Conservation (phyloP, 495 filamentous ascomycete species). For the Physcia stellaris region DNA sequence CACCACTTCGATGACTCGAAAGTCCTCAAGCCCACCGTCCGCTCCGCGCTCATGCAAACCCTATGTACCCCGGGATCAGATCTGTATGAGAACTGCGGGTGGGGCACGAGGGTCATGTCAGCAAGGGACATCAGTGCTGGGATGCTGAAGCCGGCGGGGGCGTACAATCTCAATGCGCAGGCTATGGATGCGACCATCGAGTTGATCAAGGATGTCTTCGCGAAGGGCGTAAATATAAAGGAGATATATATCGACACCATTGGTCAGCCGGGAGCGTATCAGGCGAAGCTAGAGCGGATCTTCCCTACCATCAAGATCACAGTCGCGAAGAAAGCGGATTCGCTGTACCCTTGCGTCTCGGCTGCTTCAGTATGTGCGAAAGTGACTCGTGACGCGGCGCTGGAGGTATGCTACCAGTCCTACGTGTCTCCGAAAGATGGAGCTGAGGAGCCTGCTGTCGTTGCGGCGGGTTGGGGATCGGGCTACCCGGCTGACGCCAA, state of each 20-base stretch:
- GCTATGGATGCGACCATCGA: slow-evolving; percentile 90
- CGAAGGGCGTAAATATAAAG: slow-evolving; percentile 57
- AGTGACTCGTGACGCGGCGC: slow-evolving; percentile 79
- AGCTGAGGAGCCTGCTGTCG: slow-evolving; percentile 11
- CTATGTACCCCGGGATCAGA: slow-evolving; percentile 54
- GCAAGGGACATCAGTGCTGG: slow-evolving; percentile 69
- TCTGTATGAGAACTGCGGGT: slow-evolving; percentile 59
- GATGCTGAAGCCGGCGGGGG: slow-evolving; percentile 55
- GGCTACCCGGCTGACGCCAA: slow-evolving; percentile 86
- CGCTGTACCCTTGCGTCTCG: slow-evolving; percentile 81
- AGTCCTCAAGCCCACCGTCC: slow-evolving; percentile 59
- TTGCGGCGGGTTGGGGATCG: slow-evolving; percentile 56
- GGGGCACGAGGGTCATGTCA: slow-evolving; percentile 68
- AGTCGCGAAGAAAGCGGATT: slow-evolving; percentile 93
- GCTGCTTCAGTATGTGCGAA: slow-evolving; percentile 92
- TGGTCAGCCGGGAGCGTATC: slow-evolving; percentile 68
- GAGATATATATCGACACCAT: slow-evolving; percentile 96
- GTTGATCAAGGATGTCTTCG: slow-evolving; percentile 64
- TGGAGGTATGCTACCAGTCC: slow-evolving; percentile 59
- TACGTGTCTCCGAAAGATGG: slow-evolving; percentile 13
- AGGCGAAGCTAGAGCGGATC: slow-evolving; percentile 65
- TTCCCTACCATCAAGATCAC: slow-evolving; percentile 74
- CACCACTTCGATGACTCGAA: slow-evolving; percentile 92
- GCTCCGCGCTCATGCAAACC: slow-evolving; percentile 58
- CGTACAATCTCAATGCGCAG: slow-evolving; percentile 95